Evolutionary conservation across 768 basidiomycete genomes (phyloP), one percentile per base, ranked within the genome.

Genomic region (Naematelia aurantialba): DNA sequence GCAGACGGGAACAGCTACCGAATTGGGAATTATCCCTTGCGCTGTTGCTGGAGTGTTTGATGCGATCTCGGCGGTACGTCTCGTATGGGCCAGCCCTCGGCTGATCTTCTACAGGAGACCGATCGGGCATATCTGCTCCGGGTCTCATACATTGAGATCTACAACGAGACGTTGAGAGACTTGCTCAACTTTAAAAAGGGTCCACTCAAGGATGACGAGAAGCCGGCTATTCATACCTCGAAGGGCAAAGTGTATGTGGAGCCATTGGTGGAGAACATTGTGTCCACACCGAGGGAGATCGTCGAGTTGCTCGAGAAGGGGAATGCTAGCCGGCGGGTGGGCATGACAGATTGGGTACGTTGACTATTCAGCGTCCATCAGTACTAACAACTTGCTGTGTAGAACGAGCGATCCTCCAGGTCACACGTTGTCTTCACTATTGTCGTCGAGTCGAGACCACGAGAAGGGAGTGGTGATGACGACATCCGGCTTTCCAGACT

Each of bases 251-350:
- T 76, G 1, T 70, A 66, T 24, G 75, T 76, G 8, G 70, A 73
- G 10, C 75, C 75, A 2, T 73, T 89, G 10, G 78, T 91, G 53
- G 81, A 87, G 1, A 84, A 89, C 55, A 80, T 81, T 48, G 82
- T 86, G 48, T 94, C 88, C 84, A 87, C 86, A 1, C 74, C 88
- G 17, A 81, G 86, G 44, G 91, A 97, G 67, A 85, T 85, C 57
- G 77, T 98, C 29, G 79, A 80, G 14, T 87, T 89, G 64, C 76
- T 99, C n/a, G 77, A 84, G 45, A 79, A 89, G 44, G 75, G 75
- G 2, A 71, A 73, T 29, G 66, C 61, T 17, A 60, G 70, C 14
- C 50, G 75, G 27, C 64, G 66, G 42, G 64, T 68, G 13, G 74
- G 73, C 1, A 72, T 69, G 11, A 76, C 75, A 12, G 75, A 76